Conservation (phyloP, 305 asterid genomes). For the Fraxinus paxiana region DNA sequence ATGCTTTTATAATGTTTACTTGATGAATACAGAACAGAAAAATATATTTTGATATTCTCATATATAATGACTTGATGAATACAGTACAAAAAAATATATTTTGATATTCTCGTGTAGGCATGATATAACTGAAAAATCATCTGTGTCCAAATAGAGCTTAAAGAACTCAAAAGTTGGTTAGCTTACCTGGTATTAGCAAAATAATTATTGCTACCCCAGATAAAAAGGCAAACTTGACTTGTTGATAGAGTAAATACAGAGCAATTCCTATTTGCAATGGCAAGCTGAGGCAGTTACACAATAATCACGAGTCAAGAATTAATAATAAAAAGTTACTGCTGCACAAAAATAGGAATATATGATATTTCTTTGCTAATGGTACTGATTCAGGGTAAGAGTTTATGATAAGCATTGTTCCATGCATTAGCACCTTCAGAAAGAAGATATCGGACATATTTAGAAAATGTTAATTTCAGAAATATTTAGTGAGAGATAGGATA, state of each 20-base stretch:
- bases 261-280: conserved; percentile 96
- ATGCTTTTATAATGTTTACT: not conserved
- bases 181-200: conserved; percentile 84
- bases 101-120: not conserved
- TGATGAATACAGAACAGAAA: not conserved
- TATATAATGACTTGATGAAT: not conserved
- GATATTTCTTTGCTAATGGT: not conserved
- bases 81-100: not conserved
- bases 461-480: conserved; percentile 1
- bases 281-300: conserved; percentile 60
- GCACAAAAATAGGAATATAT: not conserved
- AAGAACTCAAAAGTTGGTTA: not conserved
- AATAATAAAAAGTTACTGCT: not conserved
- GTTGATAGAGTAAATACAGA: conserved; percentile 73
- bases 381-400: not conserved
- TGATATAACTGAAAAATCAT: not conserved
- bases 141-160: not conserved
- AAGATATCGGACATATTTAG: not conserved
- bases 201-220: conserved; percentile 82
- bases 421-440: not conserved
- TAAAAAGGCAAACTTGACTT: conserved; percentile 89
- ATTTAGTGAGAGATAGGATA: not conserved
- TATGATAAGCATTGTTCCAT: not conserved
- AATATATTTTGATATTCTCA: not conserved
- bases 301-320: conserved; percentile 6